Base-by-base conservation (phyloP, 2,329 filamentous ascomycete genomes). In the Ambrosiella cleistominuta region DNA sequence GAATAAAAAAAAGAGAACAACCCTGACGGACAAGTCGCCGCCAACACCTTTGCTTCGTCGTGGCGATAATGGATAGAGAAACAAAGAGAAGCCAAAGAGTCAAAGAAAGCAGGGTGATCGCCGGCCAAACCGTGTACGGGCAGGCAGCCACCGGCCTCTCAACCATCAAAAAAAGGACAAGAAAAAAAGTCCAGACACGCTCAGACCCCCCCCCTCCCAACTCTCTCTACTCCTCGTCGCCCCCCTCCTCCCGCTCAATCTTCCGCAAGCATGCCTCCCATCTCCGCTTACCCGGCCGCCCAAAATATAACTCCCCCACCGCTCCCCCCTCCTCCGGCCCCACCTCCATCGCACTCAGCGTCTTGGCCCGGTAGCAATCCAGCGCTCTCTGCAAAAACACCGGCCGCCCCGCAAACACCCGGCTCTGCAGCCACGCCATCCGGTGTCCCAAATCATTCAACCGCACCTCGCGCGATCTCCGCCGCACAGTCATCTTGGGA, bases 401-500 rank as follows among this genome's bases (percentile, higher is more conserved):
- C 45, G 85, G 88, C 64, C 88, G 79, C 11, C 85, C 86, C 1
- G 89, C 84, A 73, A 97, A 96, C 9, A 91, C 87, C 66, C 91
- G 79, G 68, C 89, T 93, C 72, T 97, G 91, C 57, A 90, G 83
- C 91, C 93, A 98, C 54, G 88, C 90, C 86, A 98, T 94, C 52
- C 91, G 82, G 69, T 94, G 95, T 1, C 89, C 91, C 51, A 97
- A 73, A 66, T 97, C 90, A 67, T 97, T 97, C 62, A 97, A 73
- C 54, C 87, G 81, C n/a, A 93, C 82, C 68, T 97, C 91, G 72
- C 88, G 93, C 54, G 77, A 79, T 54, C 88, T 81, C 63, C 81
- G 79, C 50, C 75, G 74, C 66, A 80, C 82, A 54, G 82, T 82
- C 69, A 89, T 82, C 60, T 82, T 78, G 35, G 90, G 88, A 45